Evolutionary conservation across 306 rosid species (phyloP).

Genomic region (barrel medic (Medicago truncatula)): DNA sequence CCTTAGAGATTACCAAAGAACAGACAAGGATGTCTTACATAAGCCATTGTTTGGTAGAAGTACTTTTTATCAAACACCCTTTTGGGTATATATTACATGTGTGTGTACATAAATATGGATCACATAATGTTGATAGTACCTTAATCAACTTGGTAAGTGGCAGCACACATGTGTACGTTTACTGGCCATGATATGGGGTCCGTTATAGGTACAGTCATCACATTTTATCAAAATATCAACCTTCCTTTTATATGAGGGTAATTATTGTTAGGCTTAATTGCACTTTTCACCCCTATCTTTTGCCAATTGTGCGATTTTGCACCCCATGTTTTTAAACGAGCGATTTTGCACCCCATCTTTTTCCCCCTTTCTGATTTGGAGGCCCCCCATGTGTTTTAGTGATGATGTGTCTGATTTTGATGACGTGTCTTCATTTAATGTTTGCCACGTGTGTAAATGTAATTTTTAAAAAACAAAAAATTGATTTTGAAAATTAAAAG

Average conservation of each 20-base stretch:
- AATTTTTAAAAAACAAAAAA: too few relatives aligned
- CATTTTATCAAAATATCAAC: constrained; percentile 19
- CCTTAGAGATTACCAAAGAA: constrained; percentile 40
- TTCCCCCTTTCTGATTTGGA: too few relatives aligned
- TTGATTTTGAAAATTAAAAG: too few relatives aligned
- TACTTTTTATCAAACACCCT: constrained; percentile 39
- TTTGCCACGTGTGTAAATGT: too few relatives aligned
- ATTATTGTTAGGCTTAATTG: too few relatives aligned
- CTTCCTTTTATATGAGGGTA: neutral
- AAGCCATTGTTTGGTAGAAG: constrained; percentile 44
- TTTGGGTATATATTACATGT: constrained; percentile 21
- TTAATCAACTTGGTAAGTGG: constrained; percentile 45
- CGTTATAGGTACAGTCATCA: constrained; percentile 19
- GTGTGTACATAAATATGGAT: constrained; percentile 30
- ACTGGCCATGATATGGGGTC: constrained; percentile 36
- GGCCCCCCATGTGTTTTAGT: too few relatives aligned
- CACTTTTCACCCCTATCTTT: too few relatives aligned
- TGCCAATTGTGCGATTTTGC: too few relatives aligned
- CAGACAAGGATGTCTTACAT: constrained; percentile 44
- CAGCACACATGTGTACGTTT: constrained; percentile 37
- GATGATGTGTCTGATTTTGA: too few relatives aligned
- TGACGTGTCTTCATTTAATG: too few relatives aligned
- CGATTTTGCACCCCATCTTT: too few relatives aligned
- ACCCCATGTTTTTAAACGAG: too few relatives aligned
- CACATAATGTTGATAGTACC: constrained; percentile 44